Conservation (phyloP, 805 yeast species). For the Brettanomyces bruxellensis region DNA sequence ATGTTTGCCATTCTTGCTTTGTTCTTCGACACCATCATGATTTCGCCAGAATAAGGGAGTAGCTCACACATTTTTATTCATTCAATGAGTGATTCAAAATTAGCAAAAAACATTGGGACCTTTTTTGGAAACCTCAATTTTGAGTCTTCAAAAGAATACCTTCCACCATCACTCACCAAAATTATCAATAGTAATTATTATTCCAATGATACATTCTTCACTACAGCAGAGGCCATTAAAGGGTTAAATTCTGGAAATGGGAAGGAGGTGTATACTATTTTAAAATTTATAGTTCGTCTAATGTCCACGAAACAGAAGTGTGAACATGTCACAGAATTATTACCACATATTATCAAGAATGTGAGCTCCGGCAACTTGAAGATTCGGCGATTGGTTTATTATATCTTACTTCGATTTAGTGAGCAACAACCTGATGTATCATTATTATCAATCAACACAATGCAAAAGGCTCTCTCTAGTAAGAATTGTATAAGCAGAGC, state of each 20-base stretch:
- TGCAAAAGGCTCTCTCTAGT: constrained; percentile 74
- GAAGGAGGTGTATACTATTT: constrained; percentile 50
- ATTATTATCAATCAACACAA: constrained; percentile 78
- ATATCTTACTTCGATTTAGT: constrained; percentile 67
- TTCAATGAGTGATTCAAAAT: constrained; percentile 10
- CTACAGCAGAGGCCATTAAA: constrained; percentile 58
- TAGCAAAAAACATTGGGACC: constrained; percentile 12
- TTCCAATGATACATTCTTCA: constrained; percentile 20
- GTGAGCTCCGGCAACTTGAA: constrained; percentile 59
- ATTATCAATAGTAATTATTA: constrained; percentile 16
- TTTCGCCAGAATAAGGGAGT: no score
- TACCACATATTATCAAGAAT: constrained; percentile 86
- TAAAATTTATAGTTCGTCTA: constrained; percentile 44
- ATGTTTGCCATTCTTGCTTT: no score
- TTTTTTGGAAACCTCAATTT: constrained; percentile 10
- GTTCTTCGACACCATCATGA: no score
- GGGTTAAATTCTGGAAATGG: constrained; percentile 57
- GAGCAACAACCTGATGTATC: constrained; percentile 87
- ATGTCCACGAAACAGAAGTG: constrained; percentile 27
- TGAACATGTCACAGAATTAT: constrained; percentile 38
- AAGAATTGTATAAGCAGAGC: constrained; percentile 60
- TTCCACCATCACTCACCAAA: constrained; percentile 14
- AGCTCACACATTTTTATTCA: no score
- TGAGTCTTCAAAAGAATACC: constrained; percentile 8
- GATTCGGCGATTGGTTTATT: constrained; percentile 66